These are phyloP conservation scores for Erysimum cheiri DNA, from an alignment of 441 rosid genomes.

Conservation along the genomic window DNA sequence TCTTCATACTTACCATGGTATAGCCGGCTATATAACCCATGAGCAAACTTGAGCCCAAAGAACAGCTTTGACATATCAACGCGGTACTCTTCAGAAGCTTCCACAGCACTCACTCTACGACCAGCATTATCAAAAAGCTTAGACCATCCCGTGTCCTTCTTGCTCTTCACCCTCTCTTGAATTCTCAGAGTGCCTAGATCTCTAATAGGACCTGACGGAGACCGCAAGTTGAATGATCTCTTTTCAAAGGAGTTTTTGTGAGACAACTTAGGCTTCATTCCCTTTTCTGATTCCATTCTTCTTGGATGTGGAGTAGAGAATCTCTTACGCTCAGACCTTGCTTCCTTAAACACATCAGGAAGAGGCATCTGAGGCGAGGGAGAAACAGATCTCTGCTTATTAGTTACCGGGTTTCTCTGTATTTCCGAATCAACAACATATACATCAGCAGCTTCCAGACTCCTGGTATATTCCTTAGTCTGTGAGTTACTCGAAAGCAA, in stretches of 20 bases:
- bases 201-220: constrained; percentile 60
- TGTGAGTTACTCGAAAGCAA: constrained; percentile 35
- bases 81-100: constrained; percentile 67
- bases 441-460: constrained; percentile 33
- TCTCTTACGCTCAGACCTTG: constrained; percentile 71
- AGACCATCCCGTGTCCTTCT: constrained; percentile 82
- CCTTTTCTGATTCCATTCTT: constrained; percentile 56
- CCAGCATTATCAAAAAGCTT: constrained; percentile 84
- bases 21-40: constrained; percentile 88
- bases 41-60: constrained; percentile 92
- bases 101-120: constrained; percentile 82
- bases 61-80: constrained; percentile 86
- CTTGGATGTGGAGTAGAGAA: constrained; percentile 85
- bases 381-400: constrained; percentile 83
- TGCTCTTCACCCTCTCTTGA: constrained; percentile 59
- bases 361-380: constrained; percentile 68
- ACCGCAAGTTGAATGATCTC: constrained; percentile 48
- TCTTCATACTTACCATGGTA: constrained; percentile 92
- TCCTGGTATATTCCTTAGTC: constrained; percentile 10
- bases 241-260: constrained; percentile 49
- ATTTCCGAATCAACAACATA: constrained; percentile 51
- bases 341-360: constrained; percentile 85
- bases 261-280: constrained; percentile 49
- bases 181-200: constrained; percentile 66
- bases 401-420: constrained; percentile 55